phyloP scores from a whole-genome alignment of 2,329 filamentous ascomycete species.

The Colletotrichum musae region DNA sequence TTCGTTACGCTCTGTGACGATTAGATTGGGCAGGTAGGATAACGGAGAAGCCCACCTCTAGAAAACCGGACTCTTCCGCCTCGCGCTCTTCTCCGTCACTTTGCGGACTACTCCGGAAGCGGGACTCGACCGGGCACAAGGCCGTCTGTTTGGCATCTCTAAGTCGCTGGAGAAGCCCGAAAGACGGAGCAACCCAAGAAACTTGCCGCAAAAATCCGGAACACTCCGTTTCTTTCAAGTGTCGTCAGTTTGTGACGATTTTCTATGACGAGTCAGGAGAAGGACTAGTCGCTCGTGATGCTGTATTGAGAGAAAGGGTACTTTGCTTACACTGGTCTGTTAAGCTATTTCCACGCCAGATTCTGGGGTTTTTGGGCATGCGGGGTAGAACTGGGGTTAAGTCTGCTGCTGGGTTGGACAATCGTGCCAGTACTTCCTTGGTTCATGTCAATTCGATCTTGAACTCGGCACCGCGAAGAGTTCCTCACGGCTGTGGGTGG shows the following conservation, averaged over 20 bases:
- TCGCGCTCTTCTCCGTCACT: background rate
- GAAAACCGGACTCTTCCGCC: background rate
- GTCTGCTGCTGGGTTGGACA: background rate
- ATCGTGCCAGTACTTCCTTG: background rate
- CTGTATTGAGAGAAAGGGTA: no score
- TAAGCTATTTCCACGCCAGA: no score
- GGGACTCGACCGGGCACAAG: background rate
- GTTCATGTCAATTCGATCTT: background rate
- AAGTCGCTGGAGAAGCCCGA: constrained; percentile 15
- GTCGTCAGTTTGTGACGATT: background rate
- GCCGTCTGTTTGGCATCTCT: background rate
- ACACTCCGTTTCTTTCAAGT: background rate
- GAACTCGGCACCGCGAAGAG: background rate
- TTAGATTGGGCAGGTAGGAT: background rate
- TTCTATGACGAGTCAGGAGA: constrained; percentile 11
- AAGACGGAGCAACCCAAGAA: background rate
- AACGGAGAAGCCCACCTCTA: background rate
- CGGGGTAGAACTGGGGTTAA: constrained; percentile 13
- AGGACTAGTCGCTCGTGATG: background rate
- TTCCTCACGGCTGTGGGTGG: background rate
- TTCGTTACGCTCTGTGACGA: background rate
- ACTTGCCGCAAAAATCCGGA: background rate
- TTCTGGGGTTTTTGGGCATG: constrained; percentile 7
- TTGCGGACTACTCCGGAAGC: background rate
- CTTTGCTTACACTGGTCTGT: no score